phyloP scores from a whole-genome alignment of 257 asterid species.

The Coffea eugenioides region DNA sequence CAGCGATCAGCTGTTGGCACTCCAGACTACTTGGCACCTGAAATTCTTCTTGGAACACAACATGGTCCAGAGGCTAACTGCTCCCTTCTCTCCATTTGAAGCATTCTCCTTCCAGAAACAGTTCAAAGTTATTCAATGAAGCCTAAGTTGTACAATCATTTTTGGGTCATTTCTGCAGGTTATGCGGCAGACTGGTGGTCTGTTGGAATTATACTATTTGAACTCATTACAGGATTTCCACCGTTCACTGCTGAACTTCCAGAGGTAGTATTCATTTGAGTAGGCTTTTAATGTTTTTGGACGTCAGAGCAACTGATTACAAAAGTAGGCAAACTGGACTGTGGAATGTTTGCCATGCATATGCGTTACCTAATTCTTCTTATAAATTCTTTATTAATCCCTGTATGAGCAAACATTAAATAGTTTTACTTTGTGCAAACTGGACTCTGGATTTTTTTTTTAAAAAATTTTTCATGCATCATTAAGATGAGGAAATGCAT shows the following conservation, averaged over 20 bases:
- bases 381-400: background rate
- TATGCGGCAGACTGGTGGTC: slow-evolving; percentile 97
- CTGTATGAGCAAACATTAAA: background rate
- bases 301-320: background rate
- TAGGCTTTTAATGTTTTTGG: background rate
- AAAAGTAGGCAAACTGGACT: background rate
- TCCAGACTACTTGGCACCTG: slow-evolving; percentile 98
- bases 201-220: slow-evolving; percentile 76
- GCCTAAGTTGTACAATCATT: background rate
- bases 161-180: slow-evolving; percentile 44
- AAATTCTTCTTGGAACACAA: slow-evolving; percentile 92
- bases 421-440: background rate
- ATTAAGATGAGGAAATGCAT: background rate
- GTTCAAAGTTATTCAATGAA: slow-evolving; percentile 22
- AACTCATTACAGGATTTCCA: slow-evolving; percentile 74
- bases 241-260: slow-evolving; percentile 82
- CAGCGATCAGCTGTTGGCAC: slow-evolving; percentile 92
- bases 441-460: no score
- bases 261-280: slow-evolving; percentile 49
- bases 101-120: slow-evolving; percentile 2
- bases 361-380: background rate
- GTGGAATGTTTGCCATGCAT: background rate
- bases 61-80: slow-evolving; percentile 56
- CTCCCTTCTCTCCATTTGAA: slow-evolving; percentile 2
- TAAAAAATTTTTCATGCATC: background rate